phyloP scores from a whole-genome alignment of 208 protist species.

The Herpetomonas tarakana region DNA sequence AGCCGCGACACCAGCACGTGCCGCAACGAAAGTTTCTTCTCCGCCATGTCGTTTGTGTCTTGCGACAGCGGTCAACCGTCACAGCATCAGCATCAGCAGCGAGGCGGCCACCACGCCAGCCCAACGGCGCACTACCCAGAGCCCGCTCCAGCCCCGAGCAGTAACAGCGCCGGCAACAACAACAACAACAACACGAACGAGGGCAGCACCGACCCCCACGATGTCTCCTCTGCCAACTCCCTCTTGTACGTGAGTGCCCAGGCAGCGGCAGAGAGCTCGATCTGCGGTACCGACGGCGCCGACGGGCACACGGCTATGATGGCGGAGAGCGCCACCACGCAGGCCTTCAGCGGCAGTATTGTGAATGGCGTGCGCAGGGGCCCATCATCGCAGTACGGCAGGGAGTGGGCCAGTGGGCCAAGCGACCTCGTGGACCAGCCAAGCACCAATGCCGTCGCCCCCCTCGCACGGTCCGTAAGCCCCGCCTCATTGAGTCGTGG shows the following conservation, averaged over 20 bases:
- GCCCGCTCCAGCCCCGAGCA: conserved; percentile 6
- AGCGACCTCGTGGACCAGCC: no score
- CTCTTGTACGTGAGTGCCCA: neutral
- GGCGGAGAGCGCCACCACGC: neutral
- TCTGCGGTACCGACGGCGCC: neutral
- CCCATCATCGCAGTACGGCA: no score
- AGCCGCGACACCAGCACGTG: neutral
- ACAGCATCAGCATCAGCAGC: no score
- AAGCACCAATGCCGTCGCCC: no score
- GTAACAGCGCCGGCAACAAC: conserved; percentile 10
- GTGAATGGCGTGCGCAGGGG: no score
- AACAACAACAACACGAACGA: conserved; percentile 12
- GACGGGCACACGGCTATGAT: neutral
- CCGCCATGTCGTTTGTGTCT: neutral
- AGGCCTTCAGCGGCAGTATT: neutral
- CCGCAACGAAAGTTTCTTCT: neutral
- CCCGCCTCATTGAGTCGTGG: no score
- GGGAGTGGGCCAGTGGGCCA: no score
- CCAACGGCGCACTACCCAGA: no score
- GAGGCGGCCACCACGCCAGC: no score
- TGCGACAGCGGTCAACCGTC: no score
- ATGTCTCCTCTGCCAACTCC: neutral
- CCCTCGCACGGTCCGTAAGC: no score
- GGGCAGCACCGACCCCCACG: conserved; percentile 11
- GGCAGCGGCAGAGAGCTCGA: neutral